Evolutionary conservation across 1,284 basidiomycete genomes (phyloP).

Genomic region (Irpex lacteus): DNA sequence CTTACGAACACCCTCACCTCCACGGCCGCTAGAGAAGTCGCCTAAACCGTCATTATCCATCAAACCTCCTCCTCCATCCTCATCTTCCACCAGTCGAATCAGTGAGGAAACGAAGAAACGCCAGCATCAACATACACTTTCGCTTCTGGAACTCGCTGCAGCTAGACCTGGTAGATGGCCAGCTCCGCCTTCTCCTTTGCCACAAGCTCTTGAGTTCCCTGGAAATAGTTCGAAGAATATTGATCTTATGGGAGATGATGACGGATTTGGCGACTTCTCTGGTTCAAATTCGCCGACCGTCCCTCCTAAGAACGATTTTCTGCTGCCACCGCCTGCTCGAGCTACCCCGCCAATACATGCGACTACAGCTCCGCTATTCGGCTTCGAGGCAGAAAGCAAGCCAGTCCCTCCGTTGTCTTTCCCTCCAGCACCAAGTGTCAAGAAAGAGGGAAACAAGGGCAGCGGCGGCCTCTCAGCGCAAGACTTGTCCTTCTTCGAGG

Average conservation of each 20-base stretch:
- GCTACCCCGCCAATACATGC: background rate
- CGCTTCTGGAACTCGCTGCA: conserved; percentile 52
- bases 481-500: conserved; percentile 76
- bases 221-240: conserved; percentile 9
- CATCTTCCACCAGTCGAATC: background rate
- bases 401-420: background rate
- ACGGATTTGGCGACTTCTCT: conserved; percentile 11
- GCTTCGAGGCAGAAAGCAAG: background rate
- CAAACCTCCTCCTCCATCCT: conserved; percentile 2
- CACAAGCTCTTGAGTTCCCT: conserved; percentile 39
- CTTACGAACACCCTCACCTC: conserved; percentile 27
- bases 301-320: background rate
- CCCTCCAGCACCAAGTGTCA: background rate
- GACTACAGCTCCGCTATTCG: background rate
- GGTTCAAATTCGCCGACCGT: background rate
- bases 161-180: conserved; percentile 57
- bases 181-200: conserved; percentile 55
- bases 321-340: conserved; percentile 5
- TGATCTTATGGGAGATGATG: conserved; percentile 27
- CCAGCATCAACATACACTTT: conserved; percentile 50
- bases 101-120: conserved; percentile 7
- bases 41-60: conserved; percentile 7
- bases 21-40: conserved; percentile 17
- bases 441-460: conserved; percentile 22
- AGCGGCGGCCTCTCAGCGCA: conserved; percentile 57